Evolutionary conservation across 1,284 basidiomycete species (phyloP).

Genomic region (Coniferiporia weirii): DNA sequence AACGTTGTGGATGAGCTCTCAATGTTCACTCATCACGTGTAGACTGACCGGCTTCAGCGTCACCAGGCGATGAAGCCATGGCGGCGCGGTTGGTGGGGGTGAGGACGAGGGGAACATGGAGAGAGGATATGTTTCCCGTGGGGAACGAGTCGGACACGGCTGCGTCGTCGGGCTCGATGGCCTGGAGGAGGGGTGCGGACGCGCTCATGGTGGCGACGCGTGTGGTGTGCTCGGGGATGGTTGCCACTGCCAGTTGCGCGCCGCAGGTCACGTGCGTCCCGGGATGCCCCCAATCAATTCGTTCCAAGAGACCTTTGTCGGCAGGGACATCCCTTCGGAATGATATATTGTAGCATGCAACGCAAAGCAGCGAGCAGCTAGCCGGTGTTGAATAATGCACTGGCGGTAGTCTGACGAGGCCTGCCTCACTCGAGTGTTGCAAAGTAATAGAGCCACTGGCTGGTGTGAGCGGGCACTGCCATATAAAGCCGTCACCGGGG

Average conservation of each 20-base stretch:
- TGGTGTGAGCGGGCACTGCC: neutral
- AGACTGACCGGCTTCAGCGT: conserved; percentile 65
- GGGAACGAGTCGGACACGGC: conserved; percentile 1
- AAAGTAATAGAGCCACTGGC: neutral
- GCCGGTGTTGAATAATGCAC: neutral
- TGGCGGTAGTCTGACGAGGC: too few species aligned
- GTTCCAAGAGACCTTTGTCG: too few species aligned
- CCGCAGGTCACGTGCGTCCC: too few species aligned
- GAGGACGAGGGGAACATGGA: conserved; percentile 38
- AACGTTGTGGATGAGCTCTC: neutral
- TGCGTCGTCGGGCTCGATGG: conserved; percentile 14
- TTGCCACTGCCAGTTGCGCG: too few species aligned
- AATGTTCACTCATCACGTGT: neutral
- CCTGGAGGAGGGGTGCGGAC: conserved; percentile 15
- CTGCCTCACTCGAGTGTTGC: neutral
- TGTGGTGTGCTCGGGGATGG: neutral
- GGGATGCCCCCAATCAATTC: too few species aligned
- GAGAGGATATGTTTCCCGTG: conserved; percentile 11
- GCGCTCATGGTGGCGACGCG: conserved; percentile 14
- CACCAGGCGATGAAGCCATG: conserved; percentile 49
- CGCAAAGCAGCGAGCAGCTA: neutral
- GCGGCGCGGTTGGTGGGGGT: conserved; percentile 46
- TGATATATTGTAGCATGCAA: neutral
- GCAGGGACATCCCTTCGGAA: neutral
- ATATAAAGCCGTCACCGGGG: neutral